Evolutionary conservation across 768 basidiomycete species (phyloP).

Genomic region (Peribolospora baueri): DNA sequence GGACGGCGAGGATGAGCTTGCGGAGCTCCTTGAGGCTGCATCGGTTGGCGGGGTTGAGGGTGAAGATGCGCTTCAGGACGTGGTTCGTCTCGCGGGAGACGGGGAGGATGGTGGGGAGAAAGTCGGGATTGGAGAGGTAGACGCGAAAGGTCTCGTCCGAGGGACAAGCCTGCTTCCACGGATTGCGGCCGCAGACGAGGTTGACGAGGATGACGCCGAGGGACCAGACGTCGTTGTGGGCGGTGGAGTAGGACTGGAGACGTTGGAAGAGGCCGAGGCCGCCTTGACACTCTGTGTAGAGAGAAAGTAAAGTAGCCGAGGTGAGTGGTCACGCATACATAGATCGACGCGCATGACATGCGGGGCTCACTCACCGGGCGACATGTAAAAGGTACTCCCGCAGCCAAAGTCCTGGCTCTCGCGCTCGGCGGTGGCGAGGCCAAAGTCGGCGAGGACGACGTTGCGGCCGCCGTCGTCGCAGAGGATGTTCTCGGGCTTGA

Average conservation of each 20-base stretch:
- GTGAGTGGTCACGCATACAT: conserved; percentile 9
- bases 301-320: neutral
- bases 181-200: conserved; percentile 50
- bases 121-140: conserved; percentile 43
- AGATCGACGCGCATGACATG: neutral
- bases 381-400: conserved; percentile 97
- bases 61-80: conserved; percentile 48
- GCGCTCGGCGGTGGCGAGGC: conserved; percentile 66
- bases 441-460: conserved; percentile 82
- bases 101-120: conserved; percentile 42
- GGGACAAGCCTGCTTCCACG: conserved; percentile 44
- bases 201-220: conserved; percentile 57
- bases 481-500: conserved; percentile 86
- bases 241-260: conserved; percentile 35
- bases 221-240: conserved; percentile 87
- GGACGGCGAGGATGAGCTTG: conserved; percentile 23
- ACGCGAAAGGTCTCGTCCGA: conserved; percentile 50
- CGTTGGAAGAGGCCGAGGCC: conserved; percentile 29
- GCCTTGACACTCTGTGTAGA: conserved; percentile 26
- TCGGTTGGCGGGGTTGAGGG: conserved; percentile 36
- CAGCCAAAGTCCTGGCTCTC: conserved; percentile 72
- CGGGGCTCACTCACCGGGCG: conserved; percentile 32
- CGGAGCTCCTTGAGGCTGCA: conserved; percentile 41
- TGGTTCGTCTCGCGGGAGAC: conserved; percentile 41
- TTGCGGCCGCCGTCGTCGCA: conserved; percentile 44